Conservation (phyloP, 768 basidiomycete genomes). For the Nidularia pulvinata region DNA sequence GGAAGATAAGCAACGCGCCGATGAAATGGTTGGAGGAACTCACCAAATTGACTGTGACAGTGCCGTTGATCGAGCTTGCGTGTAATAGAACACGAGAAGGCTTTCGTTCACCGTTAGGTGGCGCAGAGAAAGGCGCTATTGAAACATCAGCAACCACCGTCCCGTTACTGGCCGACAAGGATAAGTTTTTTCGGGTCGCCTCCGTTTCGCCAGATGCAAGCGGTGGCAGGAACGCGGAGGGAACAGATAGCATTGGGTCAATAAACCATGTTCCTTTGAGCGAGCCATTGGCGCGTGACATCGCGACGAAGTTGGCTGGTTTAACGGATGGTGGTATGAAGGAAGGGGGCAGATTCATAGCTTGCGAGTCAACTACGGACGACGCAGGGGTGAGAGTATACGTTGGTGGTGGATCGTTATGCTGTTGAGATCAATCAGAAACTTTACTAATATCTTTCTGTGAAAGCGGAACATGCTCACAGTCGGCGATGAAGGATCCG, state of each 20-base stretch:
- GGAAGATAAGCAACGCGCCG: background rate
- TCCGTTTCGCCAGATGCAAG: conserved; percentile 30
- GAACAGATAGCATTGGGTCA: conserved; percentile 39
- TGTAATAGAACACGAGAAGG: conserved; percentile 11
- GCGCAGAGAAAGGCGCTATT: conserved; percentile 14
- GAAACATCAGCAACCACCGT: conserved; percentile 36
- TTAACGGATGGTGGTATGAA: conserved; percentile 14
- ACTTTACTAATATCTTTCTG: no score
- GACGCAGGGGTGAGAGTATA: no score
- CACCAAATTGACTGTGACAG: conserved; percentile 17
- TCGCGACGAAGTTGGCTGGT: conserved; percentile 28
- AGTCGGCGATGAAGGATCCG: no score
- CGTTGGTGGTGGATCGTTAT: no score
- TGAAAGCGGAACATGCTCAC: no score
- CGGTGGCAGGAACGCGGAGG: conserved; percentile 34
- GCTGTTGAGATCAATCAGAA: no score
- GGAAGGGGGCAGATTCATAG: no score
- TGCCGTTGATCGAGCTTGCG: conserved; percentile 21
- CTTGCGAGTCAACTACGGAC: no score
- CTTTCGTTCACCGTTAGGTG: background rate
- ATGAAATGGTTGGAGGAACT: conserved; percentile 1
- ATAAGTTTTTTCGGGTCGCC: conserved; percentile 34
- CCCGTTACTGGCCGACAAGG: conserved; percentile 26
- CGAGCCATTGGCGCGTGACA: conserved; percentile 20
- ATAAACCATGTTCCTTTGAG: conserved; percentile 38